Percentiles rank a stretch among this genome's conserved stretches.
These are phyloP conservation scores for Papiliotrema nemorosa DNA, from an alignment of 1,284 basidiomycete genomes.

Conservation along the genomic window DNA sequence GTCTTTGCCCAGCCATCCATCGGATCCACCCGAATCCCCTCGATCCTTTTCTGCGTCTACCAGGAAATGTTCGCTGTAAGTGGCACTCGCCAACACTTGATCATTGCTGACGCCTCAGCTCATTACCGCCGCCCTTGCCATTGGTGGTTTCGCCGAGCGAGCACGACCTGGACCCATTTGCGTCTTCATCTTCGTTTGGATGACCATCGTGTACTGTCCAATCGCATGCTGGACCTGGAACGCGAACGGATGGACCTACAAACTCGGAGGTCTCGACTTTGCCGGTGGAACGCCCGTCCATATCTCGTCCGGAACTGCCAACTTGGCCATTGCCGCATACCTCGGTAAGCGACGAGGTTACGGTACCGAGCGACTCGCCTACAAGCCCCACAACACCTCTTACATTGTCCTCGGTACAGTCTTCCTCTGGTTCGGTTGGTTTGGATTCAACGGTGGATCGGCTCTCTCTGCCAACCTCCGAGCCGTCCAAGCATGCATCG, in stretches of 20 bases:
- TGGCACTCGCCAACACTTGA: not conserved
- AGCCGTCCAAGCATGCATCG: constrained; percentile 83
- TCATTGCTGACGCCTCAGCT: constrained; percentile 16
- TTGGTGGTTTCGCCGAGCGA: constrained; percentile 90
- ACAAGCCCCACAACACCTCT: constrained; percentile 65
- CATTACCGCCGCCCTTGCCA: constrained; percentile 64
- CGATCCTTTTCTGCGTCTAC: constrained; percentile 79
- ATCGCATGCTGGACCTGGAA: constrained; percentile 97
- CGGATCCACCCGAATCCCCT: constrained; percentile 69
- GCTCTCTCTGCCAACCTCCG: constrained; percentile 72
- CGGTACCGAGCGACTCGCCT: constrained; percentile 83
- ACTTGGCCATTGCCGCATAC: constrained; percentile 86
- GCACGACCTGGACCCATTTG: constrained; percentile 80
- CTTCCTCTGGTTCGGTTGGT: constrained; percentile 99
- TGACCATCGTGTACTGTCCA: constrained; percentile 88
- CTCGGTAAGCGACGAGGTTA: constrained; percentile 86
- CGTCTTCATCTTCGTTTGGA: constrained; percentile 87
- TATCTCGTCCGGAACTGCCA: constrained; percentile 84
- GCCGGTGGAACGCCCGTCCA: constrained; percentile 97
- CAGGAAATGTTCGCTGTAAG: constrained; percentile 50
- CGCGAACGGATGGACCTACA: constrained; percentile 74
- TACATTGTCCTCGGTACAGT: constrained; percentile 90
- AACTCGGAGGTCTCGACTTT: constrained; percentile 80
- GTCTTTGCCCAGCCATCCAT: constrained; percentile 71
- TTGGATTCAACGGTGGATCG: constrained; percentile 81